phyloP scores from a whole-genome alignment of 1,284 basidiomycete species.

The Stereum hirsutum region DNA sequence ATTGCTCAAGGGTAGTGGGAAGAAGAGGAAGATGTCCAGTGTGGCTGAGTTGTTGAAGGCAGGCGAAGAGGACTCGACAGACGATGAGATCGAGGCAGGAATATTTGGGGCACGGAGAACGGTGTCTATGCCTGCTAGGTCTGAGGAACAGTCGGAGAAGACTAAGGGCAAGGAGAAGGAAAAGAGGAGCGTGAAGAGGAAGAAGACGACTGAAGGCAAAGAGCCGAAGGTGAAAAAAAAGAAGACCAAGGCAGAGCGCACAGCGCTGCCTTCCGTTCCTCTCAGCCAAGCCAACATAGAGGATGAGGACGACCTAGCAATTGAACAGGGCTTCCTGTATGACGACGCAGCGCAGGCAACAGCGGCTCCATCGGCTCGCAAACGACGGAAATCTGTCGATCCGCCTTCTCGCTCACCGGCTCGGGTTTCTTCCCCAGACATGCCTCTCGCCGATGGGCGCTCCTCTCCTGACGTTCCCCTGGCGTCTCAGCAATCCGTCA shows the following conservation, averaged over 20 bases:
- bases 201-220: background rate
- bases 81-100: constrained; percentile 49
- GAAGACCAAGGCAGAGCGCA: constrained; percentile 16
- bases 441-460: constrained; percentile 3
- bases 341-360: background rate
- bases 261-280: constrained; percentile 22
- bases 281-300: constrained; percentile 34
- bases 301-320: constrained; percentile 46
- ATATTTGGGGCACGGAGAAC: constrained; percentile 37
- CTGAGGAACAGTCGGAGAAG: constrained; percentile 12
- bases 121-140: constrained; percentile 30
- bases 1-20: constrained; percentile 35
- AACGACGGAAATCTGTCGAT: background rate
- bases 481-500: constrained; percentile 12
- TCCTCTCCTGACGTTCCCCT: constrained; percentile 16
- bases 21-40: constrained; percentile 27
- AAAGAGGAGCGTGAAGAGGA: constrained; percentile 1
- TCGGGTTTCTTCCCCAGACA: constrained; percentile 2
- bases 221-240: constrained; percentile 4
- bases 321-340: constrained; percentile 26
- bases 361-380: too few relatives aligned
- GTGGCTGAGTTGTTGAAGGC: constrained; percentile 22
- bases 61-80: constrained; percentile 52
- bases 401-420: constrained; percentile 1
- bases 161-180: constrained; percentile 8